These are phyloP conservation scores for Fusarium pseudonygamai DNA, from an alignment of 2,329 filamentous ascomycete genomes.

Conservation along the genomic window DNA sequence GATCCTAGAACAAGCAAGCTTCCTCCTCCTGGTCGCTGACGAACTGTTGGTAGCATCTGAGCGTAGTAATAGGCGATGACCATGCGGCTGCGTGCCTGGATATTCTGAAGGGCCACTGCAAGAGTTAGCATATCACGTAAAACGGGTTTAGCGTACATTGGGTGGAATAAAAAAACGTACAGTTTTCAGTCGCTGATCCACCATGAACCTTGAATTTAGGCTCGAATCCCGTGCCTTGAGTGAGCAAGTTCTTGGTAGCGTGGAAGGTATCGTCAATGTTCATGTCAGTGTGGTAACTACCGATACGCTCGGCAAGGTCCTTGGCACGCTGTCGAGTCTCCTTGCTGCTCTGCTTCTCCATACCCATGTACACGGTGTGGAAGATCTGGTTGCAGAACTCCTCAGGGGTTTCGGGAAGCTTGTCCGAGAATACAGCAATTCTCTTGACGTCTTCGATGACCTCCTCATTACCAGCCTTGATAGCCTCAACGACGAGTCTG, in stretches of 20 bases:
- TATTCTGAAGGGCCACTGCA: conserved; percentile 19
- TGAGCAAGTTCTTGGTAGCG: conserved; percentile 62
- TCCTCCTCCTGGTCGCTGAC: conserved; percentile 38
- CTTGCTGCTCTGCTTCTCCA: conserved; percentile 69
- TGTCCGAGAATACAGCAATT: conserved; percentile 33
- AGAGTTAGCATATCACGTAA: conserved; percentile 46
- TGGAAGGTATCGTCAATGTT: conserved; percentile 76
- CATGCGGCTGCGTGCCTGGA: conserved; percentile 27
- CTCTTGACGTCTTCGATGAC: conserved; percentile 51
- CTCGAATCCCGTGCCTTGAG: conserved; percentile 64
- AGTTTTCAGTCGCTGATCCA: conserved; percentile 60
- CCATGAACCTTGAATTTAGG: conserved; percentile 64
- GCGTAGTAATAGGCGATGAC: conserved; percentile 50
- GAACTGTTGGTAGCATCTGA: conserved; percentile 38
- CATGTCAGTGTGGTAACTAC: conserved; percentile 76
- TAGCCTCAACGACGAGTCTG: conserved; percentile 54
- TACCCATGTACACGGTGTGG: conserved; percentile 66
- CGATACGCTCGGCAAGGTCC: conserved; percentile 69
- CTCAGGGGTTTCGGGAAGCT: conserved; percentile 62
- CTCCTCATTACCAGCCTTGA: conserved; percentile 29
- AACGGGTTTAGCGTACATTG: too few relatives aligned
- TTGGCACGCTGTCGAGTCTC: conserved; percentile 75
- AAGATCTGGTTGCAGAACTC: conserved; percentile 60
- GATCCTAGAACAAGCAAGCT: conserved; percentile 43
- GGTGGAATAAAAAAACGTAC: neutral